Evolutionary conservation across 2,329 filamentous ascomycete genomes (phyloP).

Genomic region (Exophiala phaeomuriformis): DNA sequence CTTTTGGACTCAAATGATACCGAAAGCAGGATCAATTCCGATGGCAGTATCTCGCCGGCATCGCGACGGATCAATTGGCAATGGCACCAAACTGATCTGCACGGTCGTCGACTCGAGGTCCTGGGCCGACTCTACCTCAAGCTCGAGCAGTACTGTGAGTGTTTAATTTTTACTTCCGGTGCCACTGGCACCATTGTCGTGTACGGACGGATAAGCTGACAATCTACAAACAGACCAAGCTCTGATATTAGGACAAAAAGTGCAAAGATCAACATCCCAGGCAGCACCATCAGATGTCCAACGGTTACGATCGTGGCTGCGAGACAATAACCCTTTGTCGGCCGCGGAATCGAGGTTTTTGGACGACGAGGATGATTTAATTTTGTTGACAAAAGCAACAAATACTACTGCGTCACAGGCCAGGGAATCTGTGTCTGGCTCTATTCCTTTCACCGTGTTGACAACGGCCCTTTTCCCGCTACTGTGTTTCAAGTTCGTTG

Average conservation of each 20-base stretch:
- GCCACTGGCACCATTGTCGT: no score
- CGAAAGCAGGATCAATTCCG: slow-evolving; percentile 31
- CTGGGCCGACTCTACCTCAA: slow-evolving; percentile 51
- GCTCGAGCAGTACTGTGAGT: slow-evolving; percentile 55
- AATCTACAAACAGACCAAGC: slow-evolving; percentile 24
- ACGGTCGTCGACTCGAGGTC: slow-evolving; percentile 48
- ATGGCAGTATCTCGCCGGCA: slow-evolving; percentile 33
- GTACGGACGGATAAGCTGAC: background rate
- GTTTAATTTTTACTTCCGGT: background rate
- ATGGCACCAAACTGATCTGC: slow-evolving; percentile 46
- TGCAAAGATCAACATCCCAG: slow-evolving; percentile 12
- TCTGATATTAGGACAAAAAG: slow-evolving; percentile 26
- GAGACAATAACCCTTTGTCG: slow-evolving; percentile 44
- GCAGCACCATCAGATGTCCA: slow-evolving; percentile 24
- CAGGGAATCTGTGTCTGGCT: slow-evolving; percentile 2
- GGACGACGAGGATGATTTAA: slow-evolving; percentile 42
- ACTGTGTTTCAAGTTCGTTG: slow-evolving; percentile 23
- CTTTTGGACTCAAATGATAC: slow-evolving; percentile 50
- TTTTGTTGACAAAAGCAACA: slow-evolving; percentile 14
- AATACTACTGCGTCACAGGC: background rate
- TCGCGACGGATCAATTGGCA: slow-evolving; percentile 40
- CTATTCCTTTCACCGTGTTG: slow-evolving; percentile 16
- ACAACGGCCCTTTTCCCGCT: slow-evolving; percentile 21
- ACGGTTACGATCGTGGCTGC: slow-evolving; percentile 50
- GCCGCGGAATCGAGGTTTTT: slow-evolving; percentile 48